Base-by-base conservation (phyloP, 2,329 filamentous ascomycete genomes). In the Whalleya microplaca region DNA sequence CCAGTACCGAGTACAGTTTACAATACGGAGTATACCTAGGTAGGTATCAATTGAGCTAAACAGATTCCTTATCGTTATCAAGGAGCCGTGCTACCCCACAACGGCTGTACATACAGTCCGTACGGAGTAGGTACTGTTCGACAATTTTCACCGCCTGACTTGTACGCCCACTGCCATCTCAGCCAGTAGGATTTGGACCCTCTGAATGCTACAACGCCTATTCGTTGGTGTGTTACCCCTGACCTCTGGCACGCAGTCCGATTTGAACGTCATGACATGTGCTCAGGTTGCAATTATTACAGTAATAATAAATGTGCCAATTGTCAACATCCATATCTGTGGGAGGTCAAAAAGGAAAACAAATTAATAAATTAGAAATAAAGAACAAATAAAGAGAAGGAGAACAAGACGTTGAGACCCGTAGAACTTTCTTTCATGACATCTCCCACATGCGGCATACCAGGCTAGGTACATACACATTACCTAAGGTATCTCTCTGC, bases 211-310 rank as follows among this genome's bases (percentile, higher is more conserved):
- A 60, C 53, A 44, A 37, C 32, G 51, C 56, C 52, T 41, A 62
- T 62, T 62, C 52, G 60, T 23, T 47, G 20, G 16, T 18, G 6
- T 16, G 14, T 37, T 9, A 42, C 43, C 54, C 59, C 50, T 54
- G 49, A 23, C 16, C 10, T n/a, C 42, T 51, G 32, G 32, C 32
- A 37, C 55, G 50, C 51, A 44, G 47, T 21, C 32, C 40, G 14
- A 18, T 12, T 27, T 59, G 41, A 42, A 62, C 56, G 51, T 57
- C 51, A 55, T 59, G 41, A 52, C 42, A 52, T 57, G 48, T 60
- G 56, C 40, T 50, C 37, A 32, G 46, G 40, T 49, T 21, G 20
- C 49, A 21, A 48, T 54, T 52, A 53, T 48, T 27, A 27, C 9
- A 4, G 4, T 27, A 27, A 4, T 27, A 14, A 8, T 6, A 16